Conservation (phyloP, 2,329 filamentous ascomycete species). For the Sclerotinia subarctica region DNA sequence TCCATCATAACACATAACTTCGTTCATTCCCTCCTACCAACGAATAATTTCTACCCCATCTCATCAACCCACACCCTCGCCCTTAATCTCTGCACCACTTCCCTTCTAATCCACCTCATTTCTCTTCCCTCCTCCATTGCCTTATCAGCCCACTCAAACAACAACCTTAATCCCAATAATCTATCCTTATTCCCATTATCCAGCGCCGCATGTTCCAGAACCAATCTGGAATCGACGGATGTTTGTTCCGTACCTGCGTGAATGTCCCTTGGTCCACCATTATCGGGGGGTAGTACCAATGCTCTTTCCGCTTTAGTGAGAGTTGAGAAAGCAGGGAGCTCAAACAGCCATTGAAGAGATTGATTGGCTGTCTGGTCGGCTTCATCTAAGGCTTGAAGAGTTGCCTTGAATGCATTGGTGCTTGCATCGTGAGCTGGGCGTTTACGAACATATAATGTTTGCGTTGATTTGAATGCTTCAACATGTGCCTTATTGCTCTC, state of each 20-base stretch:
- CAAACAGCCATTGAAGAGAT: slow-evolving; percentile 63
- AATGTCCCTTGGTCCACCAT: slow-evolving; percentile 42
- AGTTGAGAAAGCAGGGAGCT: slow-evolving; percentile 51
- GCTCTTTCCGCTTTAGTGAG: slow-evolving; percentile 57
- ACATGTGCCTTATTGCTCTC: slow-evolving; percentile 53
- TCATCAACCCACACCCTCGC: slow-evolving; percentile 47
- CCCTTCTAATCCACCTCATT: slow-evolving; percentile 53
- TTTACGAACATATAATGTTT: slow-evolving; percentile 61
- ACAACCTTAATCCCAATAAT: slow-evolving; percentile 58
- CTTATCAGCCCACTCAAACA: slow-evolving; percentile 66
- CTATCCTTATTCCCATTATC: slow-evolving; percentile 51
- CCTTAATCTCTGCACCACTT: slow-evolving; percentile 53
- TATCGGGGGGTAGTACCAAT: slow-evolving; percentile 47
- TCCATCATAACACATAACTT: slow-evolving; percentile 19
- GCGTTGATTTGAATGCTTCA: slow-evolving; percentile 55
- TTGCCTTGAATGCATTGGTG: slow-evolving; percentile 58
- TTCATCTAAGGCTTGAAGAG: slow-evolving; percentile 61
- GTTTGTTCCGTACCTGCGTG: slow-evolving; percentile 54
- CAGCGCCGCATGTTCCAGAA: slow-evolving; percentile 50
- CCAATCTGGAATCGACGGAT: slow-evolving; percentile 59
- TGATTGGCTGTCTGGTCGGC: slow-evolving; percentile 46
- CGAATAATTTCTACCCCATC: slow-evolving; percentile 20
- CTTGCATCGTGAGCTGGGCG: slow-evolving; percentile 55
- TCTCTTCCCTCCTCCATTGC: slow-evolving; percentile 42
- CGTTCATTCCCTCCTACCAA: background rate